Evolutionary conservation across 805 yeast species (phyloP).

Genomic region (Wickerhamiella sorbophila): DNA sequence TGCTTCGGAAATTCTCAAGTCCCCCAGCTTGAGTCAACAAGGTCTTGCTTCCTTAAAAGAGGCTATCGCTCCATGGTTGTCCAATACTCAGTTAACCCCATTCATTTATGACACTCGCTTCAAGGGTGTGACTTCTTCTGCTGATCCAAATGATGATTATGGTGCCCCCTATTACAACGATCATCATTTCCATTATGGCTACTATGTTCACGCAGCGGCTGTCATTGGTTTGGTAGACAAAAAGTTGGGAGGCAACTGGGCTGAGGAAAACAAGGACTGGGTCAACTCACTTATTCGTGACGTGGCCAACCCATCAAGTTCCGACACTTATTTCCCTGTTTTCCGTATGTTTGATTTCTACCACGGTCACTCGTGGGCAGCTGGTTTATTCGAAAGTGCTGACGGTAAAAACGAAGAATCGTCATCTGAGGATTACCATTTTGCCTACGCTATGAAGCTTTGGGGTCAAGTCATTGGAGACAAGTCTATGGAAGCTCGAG

Average conservation of each 20-base stretch:
- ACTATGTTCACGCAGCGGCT: slow-evolving; percentile 70
- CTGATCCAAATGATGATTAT: slow-evolving; percentile 43
- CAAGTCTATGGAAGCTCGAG: slow-evolving; percentile 39
- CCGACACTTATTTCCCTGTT: slow-evolving; percentile 47
- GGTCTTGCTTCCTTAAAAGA: slow-evolving; percentile 45
- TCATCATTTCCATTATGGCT: slow-evolving; percentile 84
- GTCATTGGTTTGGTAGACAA: slow-evolving; percentile 50
- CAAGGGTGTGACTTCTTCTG: slow-evolving; percentile 26
- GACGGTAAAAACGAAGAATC: slow-evolving; percentile 68
- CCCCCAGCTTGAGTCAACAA: slow-evolving; percentile 35
- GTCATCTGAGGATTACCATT: slow-evolving; percentile 59
- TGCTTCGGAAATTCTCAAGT: slow-evolving; percentile 48
- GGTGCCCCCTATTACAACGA: slow-evolving; percentile 70
- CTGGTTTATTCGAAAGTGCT: slow-evolving; percentile 46
- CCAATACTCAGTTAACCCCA: slow-evolving; percentile 57
- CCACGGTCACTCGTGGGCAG: slow-evolving; percentile 70
- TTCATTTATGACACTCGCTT: slow-evolving; percentile 66
- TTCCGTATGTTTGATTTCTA: slow-evolving; percentile 59
- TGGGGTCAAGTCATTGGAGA: slow-evolving; percentile 56
- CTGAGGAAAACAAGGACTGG: slow-evolving; percentile 36
- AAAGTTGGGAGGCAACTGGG: slow-evolving; percentile 38
- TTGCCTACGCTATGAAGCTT: slow-evolving; percentile 54
- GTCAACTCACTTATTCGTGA: slow-evolving; percentile 51
- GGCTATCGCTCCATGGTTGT: slow-evolving; percentile 56
- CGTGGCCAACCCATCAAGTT: slow-evolving; percentile 45